Evolutionary conservation across 805 yeast genomes (phyloP).

Genomic region (Saccharomycopsis fodiens): DNA sequence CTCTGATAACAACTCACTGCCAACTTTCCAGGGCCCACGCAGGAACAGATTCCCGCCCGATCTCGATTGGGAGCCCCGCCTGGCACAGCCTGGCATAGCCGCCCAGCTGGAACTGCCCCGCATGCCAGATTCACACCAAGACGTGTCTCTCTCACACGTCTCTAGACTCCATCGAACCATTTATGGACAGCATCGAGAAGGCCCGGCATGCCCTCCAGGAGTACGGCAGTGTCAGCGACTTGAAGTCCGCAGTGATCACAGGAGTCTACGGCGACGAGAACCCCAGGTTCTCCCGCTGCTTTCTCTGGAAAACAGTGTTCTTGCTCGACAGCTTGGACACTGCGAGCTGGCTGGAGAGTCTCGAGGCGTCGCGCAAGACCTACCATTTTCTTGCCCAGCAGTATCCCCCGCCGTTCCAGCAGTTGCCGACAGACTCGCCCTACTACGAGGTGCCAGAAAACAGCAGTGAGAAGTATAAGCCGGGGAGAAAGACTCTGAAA

Average conservation of each 20-base stretch:
- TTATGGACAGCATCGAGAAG: conserved; percentile 1
- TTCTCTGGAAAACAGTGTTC: conserved; percentile 17
- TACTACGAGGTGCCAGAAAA: not conserved
- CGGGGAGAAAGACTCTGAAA: not conserved
- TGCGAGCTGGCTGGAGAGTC: conserved; percentile 2
- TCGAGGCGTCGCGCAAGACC: conserved; percentile 8
- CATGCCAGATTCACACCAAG: too few species aligned
- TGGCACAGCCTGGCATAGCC: too few species aligned
- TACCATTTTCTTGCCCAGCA: conserved; percentile 8
- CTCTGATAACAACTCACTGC: too few species aligned
- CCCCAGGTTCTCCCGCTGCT: conserved; percentile 13
- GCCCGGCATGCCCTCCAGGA: conserved; percentile 7
- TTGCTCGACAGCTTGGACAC: conserved; percentile 12
- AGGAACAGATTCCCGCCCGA: too few species aligned
- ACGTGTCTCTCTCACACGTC: too few species aligned
- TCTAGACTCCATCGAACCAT: too few species aligned
- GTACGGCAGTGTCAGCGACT: conserved; percentile 10
- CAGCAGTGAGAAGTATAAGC: not conserved
- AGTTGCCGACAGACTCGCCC: conserved; percentile 2
- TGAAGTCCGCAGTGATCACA: conserved; percentile 15
- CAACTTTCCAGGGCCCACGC: too few species aligned
- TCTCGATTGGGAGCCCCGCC: too few species aligned
- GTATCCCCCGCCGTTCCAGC: conserved; percentile 7
- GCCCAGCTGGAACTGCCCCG: too few species aligned
- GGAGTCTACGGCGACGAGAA: conserved; percentile 10